Base-by-base conservation (phyloP, 139 green algal genomes). In the Chlamydomonas eustigma region DNA sequence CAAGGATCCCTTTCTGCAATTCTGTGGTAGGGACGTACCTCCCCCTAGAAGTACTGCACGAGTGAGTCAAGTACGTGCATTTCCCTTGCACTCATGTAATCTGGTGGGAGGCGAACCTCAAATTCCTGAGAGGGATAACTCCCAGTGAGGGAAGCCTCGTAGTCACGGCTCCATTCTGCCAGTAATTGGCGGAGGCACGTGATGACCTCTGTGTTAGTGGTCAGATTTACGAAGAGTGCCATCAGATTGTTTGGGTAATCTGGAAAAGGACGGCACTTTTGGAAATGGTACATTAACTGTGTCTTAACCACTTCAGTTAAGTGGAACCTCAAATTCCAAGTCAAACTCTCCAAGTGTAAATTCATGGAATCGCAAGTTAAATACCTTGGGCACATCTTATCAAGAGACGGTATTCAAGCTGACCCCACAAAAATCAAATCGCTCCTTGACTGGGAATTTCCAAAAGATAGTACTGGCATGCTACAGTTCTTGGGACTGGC, bases 1-100 rank as follows among this genome's bases (percentile, higher is more conserved):
- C n/a, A n/a, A n/a, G n/a, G n/a, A n/a, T n/a, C n/a, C n/a, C n/a
- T n/a, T n/a, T n/a, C n/a, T n/a, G n/a, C n/a, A n/a, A n/a, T n/a
- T n/a, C n/a, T n/a, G n/a, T n/a, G n/a, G 92, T 1, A 86, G 92
- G 78, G 90, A 94, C 66, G 85, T 92, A 5, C 37, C 90, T 0
- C 63, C 92, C 0, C 91, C 80, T 39, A 79, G n/a, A 2, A 85
- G 76, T 63, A 81, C 52, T 1, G 2, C 31, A 2, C 79, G 83
- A 25, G 80, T n/a, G n/a, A n/a, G n/a, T n/a, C n/a, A n/a, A n/a
- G n/a, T n/a, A n/a, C n/a, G n/a, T n/a, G n/a, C n/a, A n/a, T n/a
- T n/a, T n/a, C n/a, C n/a, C n/a, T n/a, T n/a, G n/a, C n/a, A n/a
- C n/a, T n/a, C n/a, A n/a, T n/a, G n/a, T n/a, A n/a, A n/a, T n/a